Evolutionary conservation across 768 basidiomycete genomes (phyloP).

Genomic region (Tulasnella sp.): DNA sequence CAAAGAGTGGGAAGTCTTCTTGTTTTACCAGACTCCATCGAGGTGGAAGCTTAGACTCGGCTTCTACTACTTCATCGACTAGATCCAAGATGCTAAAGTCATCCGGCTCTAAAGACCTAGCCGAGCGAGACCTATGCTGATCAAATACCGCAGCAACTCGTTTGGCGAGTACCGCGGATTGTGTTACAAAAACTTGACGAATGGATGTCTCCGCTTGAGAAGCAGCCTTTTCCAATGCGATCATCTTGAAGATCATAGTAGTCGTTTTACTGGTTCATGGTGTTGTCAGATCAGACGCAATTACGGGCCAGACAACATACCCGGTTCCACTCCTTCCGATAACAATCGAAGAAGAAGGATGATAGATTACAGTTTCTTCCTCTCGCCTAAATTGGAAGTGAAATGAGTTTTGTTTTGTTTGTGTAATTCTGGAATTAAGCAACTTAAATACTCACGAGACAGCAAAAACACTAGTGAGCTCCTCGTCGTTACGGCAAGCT

Average conservation of each 20-base stretch:
- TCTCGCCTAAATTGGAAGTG: background rate
- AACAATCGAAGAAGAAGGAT: constrained; percentile 17
- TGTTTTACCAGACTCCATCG: constrained; percentile 11
- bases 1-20: constrained; percentile 16
- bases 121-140: no score
- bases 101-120: no score
- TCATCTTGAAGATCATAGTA: constrained; percentile 17
- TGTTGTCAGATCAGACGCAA: background rate
- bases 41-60: background rate
- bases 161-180: constrained; percentile 14
- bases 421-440: background rate
- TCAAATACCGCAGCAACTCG: constrained; percentile 10
- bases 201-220: background rate
- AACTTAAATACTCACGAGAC: constrained; percentile 11
- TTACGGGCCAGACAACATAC: background rate
- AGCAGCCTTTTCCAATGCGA: constrained; percentile 7
- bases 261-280: constrained; percentile 13
- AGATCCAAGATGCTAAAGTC: constrained; percentile 33
- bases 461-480: constrained; percentile 3
- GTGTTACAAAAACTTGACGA: constrained; percentile 17
- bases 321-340: constrained; percentile 17
- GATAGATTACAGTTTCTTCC: constrained; percentile 11
- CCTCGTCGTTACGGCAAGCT: constrained; percentile 9
- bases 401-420: background rate
- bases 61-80: constrained; percentile 16